Conservation (phyloP, 192 early-diverging fungal species). For the Linnemannia zychae region DNA sequence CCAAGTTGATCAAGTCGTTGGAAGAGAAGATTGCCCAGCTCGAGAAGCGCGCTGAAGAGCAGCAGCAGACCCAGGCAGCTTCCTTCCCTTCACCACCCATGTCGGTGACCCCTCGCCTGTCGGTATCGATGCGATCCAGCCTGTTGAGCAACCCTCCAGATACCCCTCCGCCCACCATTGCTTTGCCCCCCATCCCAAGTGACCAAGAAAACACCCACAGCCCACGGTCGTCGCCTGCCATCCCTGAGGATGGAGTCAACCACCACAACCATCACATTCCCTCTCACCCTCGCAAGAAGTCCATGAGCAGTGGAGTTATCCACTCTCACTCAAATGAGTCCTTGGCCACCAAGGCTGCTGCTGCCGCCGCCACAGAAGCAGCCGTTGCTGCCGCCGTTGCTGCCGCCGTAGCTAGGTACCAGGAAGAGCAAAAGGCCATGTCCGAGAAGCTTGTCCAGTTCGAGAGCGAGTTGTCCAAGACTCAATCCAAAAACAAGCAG, state of each 20-base stretch:
- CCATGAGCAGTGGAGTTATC: neutral
- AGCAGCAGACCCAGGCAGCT: neutral
- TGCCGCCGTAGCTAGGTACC: constrained; percentile 33
- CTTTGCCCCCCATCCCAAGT: constrained; percentile 40
- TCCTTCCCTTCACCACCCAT: constrained; percentile 45
- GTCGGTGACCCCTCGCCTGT: constrained; percentile 16
- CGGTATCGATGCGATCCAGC: constrained; percentile 41
- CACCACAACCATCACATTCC: neutral
- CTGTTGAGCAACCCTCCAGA: constrained; percentile 46
- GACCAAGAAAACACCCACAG: constrained; percentile 12
- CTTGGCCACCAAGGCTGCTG: constrained; percentile 15
- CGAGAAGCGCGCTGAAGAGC: constrained; percentile 30
- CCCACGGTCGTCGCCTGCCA: constrained; percentile 14
- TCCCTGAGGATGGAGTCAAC: neutral
- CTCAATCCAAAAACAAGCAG: constrained; percentile 21
- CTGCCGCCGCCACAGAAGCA: constrained; percentile 41
- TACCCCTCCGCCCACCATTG: constrained; percentile 48
- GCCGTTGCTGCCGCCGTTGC: constrained; percentile 53
- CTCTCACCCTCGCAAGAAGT: constrained; percentile 28
- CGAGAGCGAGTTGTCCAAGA: constrained; percentile 22
- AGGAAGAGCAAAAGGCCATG: constrained; percentile 33
- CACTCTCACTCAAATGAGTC: constrained; percentile 22
- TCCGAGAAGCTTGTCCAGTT: constrained; percentile 21
- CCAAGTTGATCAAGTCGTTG: constrained; percentile 43
- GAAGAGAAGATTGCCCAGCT: constrained; percentile 52